These are phyloP conservation scores for Hanseniaspora mollemarum DNA, from an alignment of 805 yeast species.

Conservation along the genomic window DNA sequence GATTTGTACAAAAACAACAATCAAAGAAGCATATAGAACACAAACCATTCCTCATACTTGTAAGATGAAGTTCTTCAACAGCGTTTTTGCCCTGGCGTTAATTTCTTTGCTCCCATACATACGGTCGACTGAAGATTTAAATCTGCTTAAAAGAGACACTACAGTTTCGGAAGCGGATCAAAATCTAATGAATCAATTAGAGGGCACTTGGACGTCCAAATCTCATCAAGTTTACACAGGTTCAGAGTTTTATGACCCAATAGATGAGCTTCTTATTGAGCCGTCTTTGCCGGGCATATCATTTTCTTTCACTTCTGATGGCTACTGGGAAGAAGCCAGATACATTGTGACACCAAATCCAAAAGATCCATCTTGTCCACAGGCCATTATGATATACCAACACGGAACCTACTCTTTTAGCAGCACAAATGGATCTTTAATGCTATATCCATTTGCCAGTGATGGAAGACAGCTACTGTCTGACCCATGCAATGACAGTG, in stretches of 20 bases:
- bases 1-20: too few relatives aligned
- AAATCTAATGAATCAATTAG: conserved; percentile 30
- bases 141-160: conserved; percentile 3
- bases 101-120: too few relatives aligned
- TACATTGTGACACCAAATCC: conserved; percentile 70
- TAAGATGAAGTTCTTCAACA: too few relatives aligned
- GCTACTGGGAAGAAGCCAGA: conserved; percentile 78
- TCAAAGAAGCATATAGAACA: too few relatives aligned
- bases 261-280: conserved; percentile 85
- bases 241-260: conserved; percentile 90
- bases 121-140: too few relatives aligned
- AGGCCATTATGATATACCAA: conserved; percentile 72
- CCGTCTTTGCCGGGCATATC: conserved; percentile 94
- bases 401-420: conserved; percentile 69
- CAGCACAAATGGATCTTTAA: conserved; percentile 50
- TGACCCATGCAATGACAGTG: conserved; percentile 67
- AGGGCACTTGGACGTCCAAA: conserved; percentile 93
- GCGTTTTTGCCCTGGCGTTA: too few relatives aligned
- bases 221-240: conserved; percentile 93
- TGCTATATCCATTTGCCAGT: conserved; percentile 60
- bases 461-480: conserved; percentile 89
- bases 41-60: too few relatives aligned
- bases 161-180: conserved; percentile 6
- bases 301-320: conserved; percentile 86
- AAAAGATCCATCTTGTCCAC: conserved; percentile 65